Evolutionary conservation across 257 asterid genomes (phyloP).

Genomic region (Lantana camara): DNA sequence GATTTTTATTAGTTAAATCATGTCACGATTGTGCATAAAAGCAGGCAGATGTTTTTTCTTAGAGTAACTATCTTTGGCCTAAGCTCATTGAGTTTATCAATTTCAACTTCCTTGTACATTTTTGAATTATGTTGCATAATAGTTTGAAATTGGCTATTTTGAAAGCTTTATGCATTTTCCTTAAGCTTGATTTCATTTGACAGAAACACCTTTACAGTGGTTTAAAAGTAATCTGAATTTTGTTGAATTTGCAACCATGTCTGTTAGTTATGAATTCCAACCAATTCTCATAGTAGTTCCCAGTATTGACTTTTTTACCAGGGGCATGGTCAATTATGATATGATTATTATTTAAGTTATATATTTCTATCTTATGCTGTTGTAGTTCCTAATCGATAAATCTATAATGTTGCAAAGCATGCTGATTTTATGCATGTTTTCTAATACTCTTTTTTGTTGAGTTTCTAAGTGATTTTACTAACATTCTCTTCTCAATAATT

Average conservation of each 20-base stretch:
- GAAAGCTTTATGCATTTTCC: neutral
- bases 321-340: neutral
- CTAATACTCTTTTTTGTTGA: slow-evolving; percentile 9
- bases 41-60: too few relatives aligned
- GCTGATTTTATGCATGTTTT: neutral
- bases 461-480: slow-evolving; percentile 12
- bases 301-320: neutral
- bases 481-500: slow-evolving; percentile 13
- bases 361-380: neutral
- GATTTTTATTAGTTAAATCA: neutral
- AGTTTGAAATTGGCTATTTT: neutral
- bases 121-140: neutral
- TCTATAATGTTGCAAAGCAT: neutral
- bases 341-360: neutral
- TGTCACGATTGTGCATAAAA: neutral
- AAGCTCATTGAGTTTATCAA: neutral
- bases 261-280: too few relatives aligned
- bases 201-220: neutral
- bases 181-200: slow-evolving; percentile 12
- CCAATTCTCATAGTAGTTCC: too few relatives aligned
- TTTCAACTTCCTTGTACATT: slow-evolving; percentile 12
- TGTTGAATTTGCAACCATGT: too few relatives aligned
- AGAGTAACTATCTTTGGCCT: too few relatives aligned
- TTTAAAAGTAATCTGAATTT: neutral
- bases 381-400: too few relatives aligned